Percentiles rank a stretch among this genome's conserved stretches.
Conservation (phyloP, 192 early-diverging fungal species). For the Coemansia furcata region DNA sequence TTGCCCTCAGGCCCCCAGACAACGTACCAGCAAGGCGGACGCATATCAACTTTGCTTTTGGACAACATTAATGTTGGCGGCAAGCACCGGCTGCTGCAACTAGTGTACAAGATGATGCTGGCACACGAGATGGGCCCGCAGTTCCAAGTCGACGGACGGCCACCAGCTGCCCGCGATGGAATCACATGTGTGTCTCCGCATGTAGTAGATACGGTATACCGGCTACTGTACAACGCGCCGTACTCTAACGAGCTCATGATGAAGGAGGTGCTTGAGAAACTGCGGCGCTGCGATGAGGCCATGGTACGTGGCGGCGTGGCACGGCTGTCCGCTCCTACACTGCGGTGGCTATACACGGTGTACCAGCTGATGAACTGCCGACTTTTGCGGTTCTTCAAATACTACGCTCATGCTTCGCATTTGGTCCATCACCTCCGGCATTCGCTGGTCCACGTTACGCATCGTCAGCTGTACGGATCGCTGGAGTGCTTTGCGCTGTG, state of each 20-base stretch:
- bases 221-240: constrained; percentile 70
- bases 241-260: constrained; percentile 72
- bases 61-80: constrained; percentile 67
- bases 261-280: constrained; percentile 70
- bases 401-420: constrained; percentile 62
- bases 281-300: constrained; percentile 65
- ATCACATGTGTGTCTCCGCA: constrained; percentile 70
- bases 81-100: constrained; percentile 63
- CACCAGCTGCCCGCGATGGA: constrained; percentile 37
- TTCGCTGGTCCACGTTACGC: constrained; percentile 61
- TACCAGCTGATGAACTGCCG: constrained; percentile 74
- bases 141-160: constrained; percentile 55
- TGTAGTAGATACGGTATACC: constrained; percentile 74
- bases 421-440: constrained; percentile 68
- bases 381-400: constrained; percentile 70
- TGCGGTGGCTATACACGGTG: constrained; percentile 72
- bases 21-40: constrained; percentile 64
- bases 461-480: constrained; percentile 66
- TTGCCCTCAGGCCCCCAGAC: constrained; percentile 30
- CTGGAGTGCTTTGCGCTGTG: constrained; percentile 67
- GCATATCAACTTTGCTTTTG: constrained; percentile 62
- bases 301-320: constrained; percentile 47
- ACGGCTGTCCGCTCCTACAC: constrained; percentile 49
- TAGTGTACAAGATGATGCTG: constrained; percentile 75
- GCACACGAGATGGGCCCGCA: constrained; percentile 61